Evolutionary conservation across 192 early-diverging fungal genomes (phyloP).

Genomic region (Phycomyces blakesleeanus): DNA sequence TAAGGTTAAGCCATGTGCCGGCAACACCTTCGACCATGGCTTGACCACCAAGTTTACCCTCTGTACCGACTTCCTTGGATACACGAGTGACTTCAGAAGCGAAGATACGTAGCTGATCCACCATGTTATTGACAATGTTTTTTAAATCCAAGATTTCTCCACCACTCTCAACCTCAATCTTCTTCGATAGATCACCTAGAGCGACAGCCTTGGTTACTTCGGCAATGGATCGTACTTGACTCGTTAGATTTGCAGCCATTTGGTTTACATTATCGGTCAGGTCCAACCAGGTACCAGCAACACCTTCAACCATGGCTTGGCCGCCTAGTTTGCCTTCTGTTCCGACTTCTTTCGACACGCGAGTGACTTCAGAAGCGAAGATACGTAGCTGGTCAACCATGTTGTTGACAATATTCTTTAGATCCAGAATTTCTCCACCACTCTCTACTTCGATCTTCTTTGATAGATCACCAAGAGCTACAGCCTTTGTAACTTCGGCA

Average conservation of each 20-base stretch:
- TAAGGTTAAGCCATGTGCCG: background rate
- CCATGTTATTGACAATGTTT: background rate
- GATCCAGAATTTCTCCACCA: slow-evolving; percentile 50
- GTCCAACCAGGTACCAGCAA: slow-evolving; percentile 49
- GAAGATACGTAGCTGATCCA: background rate
- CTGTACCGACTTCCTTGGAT: background rate
- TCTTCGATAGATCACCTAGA: background rate
- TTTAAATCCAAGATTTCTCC: background rate
- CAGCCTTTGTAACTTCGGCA: slow-evolving; percentile 56
- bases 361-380: slow-evolving; percentile 52
- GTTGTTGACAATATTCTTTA: slow-evolving; percentile 49
- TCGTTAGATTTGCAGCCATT: slow-evolving; percentile 46
- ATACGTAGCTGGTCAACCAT: slow-evolving; percentile 50
- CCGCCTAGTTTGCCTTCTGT: slow-evolving; percentile 37
- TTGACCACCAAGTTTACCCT: background rate
- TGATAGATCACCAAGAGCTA: slow-evolving; percentile 48
- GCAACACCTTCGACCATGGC: background rate
- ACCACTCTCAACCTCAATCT: slow-evolving; percentile 1
- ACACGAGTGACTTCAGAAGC: background rate
- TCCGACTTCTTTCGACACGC: slow-evolving; percentile 50
- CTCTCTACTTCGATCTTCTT: slow-evolving; percentile 55
- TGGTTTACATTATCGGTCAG: slow-evolving; percentile 53
- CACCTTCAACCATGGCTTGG: slow-evolving; percentile 48
- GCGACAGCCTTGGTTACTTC: background rate
- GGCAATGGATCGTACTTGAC: background rate